Conservation (phyloP, 2,329 filamentous ascomycete genomes). For the Ophiostoma ulmi region DNA sequence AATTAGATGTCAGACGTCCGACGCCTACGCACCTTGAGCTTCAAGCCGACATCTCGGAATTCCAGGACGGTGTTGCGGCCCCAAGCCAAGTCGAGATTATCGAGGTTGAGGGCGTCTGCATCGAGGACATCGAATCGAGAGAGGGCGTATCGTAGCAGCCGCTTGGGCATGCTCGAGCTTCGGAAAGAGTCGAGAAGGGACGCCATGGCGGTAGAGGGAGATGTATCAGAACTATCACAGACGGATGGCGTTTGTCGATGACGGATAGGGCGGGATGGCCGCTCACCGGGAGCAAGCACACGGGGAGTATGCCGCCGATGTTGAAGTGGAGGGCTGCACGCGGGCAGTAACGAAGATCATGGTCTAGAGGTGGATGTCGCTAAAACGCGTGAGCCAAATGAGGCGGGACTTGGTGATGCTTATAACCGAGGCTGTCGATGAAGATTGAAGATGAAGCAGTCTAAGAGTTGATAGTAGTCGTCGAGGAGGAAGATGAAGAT, state of each 20-base stretch:
- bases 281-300: slow-evolving; percentile 23
- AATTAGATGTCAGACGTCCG: neutral
- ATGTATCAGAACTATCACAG: too few species aligned
- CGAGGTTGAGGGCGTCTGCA: slow-evolving; percentile 76
- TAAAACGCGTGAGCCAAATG: neutral
- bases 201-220: slow-evolving; percentile 51
- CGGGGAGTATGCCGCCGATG: slow-evolving; percentile 17
- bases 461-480: neutral
- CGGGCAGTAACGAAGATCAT: slow-evolving; percentile 26
- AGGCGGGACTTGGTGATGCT: neutral
- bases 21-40: slow-evolving; percentile 57
- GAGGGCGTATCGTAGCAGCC: slow-evolving; percentile 79
- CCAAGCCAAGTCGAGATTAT: slow-evolving; percentile 76
- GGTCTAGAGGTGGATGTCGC: slow-evolving; percentile 18
- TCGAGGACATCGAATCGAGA: slow-evolving; percentile 82
- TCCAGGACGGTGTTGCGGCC: slow-evolving; percentile 80
- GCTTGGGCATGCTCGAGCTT: slow-evolving; percentile 76
- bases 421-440: neutral
- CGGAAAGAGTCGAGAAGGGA: slow-evolving; percentile 63
- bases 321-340: slow-evolving; percentile 22
- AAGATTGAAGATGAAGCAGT: neutral
- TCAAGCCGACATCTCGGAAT: slow-evolving; percentile 78
- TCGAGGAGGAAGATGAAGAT: neutral
- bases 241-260: neutral
- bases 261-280: slow-evolving; percentile 6